Percentiles rank a stretch among this genome's conserved stretches.
Evolutionary conservation across 2,329 filamentous ascomycete species (phyloP).

Genomic region (Ilyonectria sp.): DNA sequence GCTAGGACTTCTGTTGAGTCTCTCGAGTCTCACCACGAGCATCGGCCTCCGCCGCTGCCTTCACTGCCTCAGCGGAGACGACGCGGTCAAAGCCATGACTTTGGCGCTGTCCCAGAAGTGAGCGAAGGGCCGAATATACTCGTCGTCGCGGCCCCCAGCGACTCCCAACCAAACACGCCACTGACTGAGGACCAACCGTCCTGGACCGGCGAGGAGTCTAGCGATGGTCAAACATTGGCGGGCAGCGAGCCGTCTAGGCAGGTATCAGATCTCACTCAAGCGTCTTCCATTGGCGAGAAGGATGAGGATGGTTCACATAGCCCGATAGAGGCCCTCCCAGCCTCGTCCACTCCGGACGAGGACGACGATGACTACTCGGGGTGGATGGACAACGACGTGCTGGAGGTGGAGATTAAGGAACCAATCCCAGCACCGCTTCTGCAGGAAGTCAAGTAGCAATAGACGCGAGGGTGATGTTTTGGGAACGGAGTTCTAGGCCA

Average conservation of each 20-base stretch:
- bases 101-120: conserved; percentile 47
- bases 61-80: conserved; percentile 58
- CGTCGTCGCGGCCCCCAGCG: conserved; percentile 75
- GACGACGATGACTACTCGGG: conserved; percentile 55
- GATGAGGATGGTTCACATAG: neutral
- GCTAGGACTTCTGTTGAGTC: conserved; percentile 37
- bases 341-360: conserved; percentile 34
- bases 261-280: conserved; percentile 24
- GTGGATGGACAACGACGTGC: conserved; percentile 54
- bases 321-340: conserved; percentile 18
- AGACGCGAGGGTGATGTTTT: conserved; percentile 21
- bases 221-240: conserved; percentile 34
- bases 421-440: conserved; percentile 29
- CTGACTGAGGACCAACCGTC: conserved; percentile 53
- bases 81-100: conserved; percentile 52
- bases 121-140: conserved; percentile 68
- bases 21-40: conserved; percentile 44
- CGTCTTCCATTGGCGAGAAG: conserved; percentile 20
- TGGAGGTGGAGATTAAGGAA: conserved; percentile 45
- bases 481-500: conserved; percentile 35
- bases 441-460: conserved; percentile 43
- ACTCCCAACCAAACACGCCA: conserved; percentile 73
- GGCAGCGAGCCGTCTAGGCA: conserved; percentile 36
- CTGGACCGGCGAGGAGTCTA: conserved; percentile 32
- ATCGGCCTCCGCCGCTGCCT: conserved; percentile 24